Evolutionary conservation across 31 red algal species (phyloP).

Genomic region (Asparagopsis taxiformis): DNA sequence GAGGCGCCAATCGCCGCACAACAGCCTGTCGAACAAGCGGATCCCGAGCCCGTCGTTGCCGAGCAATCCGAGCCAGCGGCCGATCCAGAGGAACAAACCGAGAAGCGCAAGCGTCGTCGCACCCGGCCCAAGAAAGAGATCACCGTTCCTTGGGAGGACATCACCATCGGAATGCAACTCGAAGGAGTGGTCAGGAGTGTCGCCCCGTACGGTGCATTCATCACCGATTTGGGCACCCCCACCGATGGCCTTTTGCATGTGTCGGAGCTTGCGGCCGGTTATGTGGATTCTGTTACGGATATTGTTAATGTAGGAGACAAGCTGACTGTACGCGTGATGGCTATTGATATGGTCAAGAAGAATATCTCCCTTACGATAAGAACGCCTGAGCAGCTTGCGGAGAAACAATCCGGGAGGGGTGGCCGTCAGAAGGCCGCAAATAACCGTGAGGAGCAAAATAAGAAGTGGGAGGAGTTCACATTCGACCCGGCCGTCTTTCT

Average conservation of each 20-base stretch:
- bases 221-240: conserved; percentile 87
- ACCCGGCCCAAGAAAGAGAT: conserved; percentile 40
- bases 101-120: conserved; percentile 15
- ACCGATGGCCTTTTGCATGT: conserved; percentile 98
- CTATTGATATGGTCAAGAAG: conserved; percentile 67
- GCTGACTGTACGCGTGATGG: conserved; percentile 77
- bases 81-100: not conserved
- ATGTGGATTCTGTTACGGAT: conserved; percentile 78
- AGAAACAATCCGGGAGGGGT: conserved; percentile 2
- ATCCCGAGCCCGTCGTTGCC: not conserved
- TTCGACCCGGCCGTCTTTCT: conserved; percentile 80
- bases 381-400: conserved; percentile 35
- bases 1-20: not conserved
- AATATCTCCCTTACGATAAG: conserved; percentile 93
- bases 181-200: conserved; percentile 82
- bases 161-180: conserved; percentile 76
- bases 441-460: conserved; percentile 22
- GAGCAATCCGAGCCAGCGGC: conserved; percentile 1
- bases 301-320: conserved; percentile 88
- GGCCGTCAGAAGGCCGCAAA: conserved; percentile 4
- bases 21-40: not conserved
- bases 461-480: conserved; percentile 64
- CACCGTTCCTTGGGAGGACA: conserved; percentile 60
- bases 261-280: conserved; percentile 79
- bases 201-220: conserved; percentile 89